Evolutionary conservation across 306 rosid genomes (phyloP), one percentile per base, ranked within the genome.

Genomic region (Rosa rugosa): DNA sequence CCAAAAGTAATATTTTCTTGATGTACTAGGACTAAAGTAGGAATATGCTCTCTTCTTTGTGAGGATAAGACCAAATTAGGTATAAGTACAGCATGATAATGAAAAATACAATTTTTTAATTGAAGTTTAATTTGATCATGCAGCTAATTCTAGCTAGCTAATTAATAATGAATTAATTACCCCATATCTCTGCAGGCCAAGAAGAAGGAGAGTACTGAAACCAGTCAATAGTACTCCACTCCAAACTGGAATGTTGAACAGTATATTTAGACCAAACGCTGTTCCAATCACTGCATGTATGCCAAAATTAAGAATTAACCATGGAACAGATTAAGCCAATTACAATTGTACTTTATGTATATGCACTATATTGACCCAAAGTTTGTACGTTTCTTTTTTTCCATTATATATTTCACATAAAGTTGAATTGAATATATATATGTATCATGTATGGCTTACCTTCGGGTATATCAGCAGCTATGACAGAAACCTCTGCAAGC

Each of bases 401-500:
- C 12, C 11, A 20, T 20, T 56, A 56, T 54, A 10, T 10, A 46
- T 46, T 10, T 12, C 16, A 14, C 17, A 49, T 14, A 5, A 14
- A 14, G 5, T 31, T 31, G 36, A 31, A 31, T 13, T 49, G 5
- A 13, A 47, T 47, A 47, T 47, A 8, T 42, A n/a, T 54, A 53
- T 51, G 17, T 53, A 27, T 27, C 2, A 20, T 6, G 11, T 56
- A n/a, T 22, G 31, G 1, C 3, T 57, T 66, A 74, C 97, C 97
- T 91, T 94, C 99, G 11, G 99, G 97, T 79, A 94, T 94, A 73
- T 94, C 99, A 5, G 97, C 97, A 6, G 95, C 97, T 80, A 92
- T 92, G 77, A 94, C 97, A 20, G 97, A 90, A 54, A 87, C 23
- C 86, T 94, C 97, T 0, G 98, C 98, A 25, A 92, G 82, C 84